Conservation (phyloP, 108 stramenopile genomes). For the Cylindrotheca fusiformis region DNA sequence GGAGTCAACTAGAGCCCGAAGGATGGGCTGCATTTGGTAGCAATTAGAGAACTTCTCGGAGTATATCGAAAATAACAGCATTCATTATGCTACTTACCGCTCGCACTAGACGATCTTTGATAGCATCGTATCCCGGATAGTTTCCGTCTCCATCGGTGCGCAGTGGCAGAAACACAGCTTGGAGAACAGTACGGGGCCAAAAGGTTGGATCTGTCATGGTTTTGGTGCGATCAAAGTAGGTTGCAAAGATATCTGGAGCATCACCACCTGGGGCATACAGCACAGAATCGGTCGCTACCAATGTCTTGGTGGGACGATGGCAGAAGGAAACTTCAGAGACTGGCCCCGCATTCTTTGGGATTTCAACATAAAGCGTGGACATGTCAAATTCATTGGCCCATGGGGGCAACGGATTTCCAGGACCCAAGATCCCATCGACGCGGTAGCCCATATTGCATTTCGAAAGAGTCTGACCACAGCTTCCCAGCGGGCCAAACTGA, state of each 20-base stretch:
- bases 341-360: constrained; percentile 60
- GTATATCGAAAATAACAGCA: not conserved
- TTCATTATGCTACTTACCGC: constrained; percentile 13
- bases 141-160: constrained; percentile 5
- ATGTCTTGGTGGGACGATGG: constrained; percentile 38
- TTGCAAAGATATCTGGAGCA: constrained; percentile 32
- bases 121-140: constrained; percentile 59
- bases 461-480: constrained; percentile 27
- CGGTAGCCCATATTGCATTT: constrained; percentile 47
- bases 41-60: not conserved
- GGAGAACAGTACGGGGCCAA: constrained; percentile 57
- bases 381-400: constrained; percentile 54
- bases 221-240: constrained; percentile 39
- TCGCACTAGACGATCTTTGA: constrained; percentile 41
- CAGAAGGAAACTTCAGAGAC: constrained; percentile 50
- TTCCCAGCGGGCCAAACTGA: constrained; percentile 55
- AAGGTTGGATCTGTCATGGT: constrained; percentile 38
- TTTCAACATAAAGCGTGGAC: constrained; percentile 43
- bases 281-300: constrained; percentile 50
- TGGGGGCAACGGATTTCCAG: constrained; percentile 25
- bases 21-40: constrained; percentile 27
- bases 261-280: constrained; percentile 26
- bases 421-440: constrained; percentile 50
- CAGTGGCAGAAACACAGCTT: constrained; percentile 61
- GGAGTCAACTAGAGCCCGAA: constrained; percentile 57